Evolutionary conservation across 805 yeast species (phyloP), one percentile per base, ranked within the genome.

Genomic region (Barnettozyma populi): DNA sequence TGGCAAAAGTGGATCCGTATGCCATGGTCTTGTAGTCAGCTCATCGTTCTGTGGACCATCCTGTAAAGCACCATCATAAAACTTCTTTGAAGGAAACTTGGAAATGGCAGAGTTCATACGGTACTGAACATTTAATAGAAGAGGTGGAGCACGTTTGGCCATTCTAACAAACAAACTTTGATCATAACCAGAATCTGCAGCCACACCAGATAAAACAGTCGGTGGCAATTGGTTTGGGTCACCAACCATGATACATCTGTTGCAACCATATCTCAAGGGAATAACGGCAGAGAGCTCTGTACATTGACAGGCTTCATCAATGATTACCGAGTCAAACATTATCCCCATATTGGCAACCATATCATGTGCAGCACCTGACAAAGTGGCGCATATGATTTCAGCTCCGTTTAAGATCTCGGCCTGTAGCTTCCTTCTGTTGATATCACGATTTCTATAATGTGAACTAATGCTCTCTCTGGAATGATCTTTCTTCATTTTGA

Each of bases 201-300:
- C 98, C 13, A 80, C 84, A 56, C 86, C 90, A 0, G 97, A 92
- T 18, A 94, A 68, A 10, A 92, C 98, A 0, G 99, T 92, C 0
- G 99, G 99, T 0, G 99, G 99, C 52, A 94, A 74, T 68, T 94
- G 99, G 63, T 94, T 90, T 2, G 98, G 98, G 69, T 94, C 99
- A 64, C 99, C 99, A 41, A 94, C 99, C 95, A 94, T 86, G 43
- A 94, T 84, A 69, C 98, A 92, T 47, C 82, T 80, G 50, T 76
- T 82, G 57, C 95, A 86, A 2, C 98, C 98, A 63, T 90, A 94
- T 59, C 95, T 73, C 54, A 94, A 70, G 0, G 99, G 99, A 57
- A 92, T 92, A 23, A 94, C 76, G 0, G 95, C 86, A 7, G 97
- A 88, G 32, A 92, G 63, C 62, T 92, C 99, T 36, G 94, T 90